Evolutionary conservation across 148 eudicot species (phyloP).

Genomic region (Amaranthus cruentus): DNA sequence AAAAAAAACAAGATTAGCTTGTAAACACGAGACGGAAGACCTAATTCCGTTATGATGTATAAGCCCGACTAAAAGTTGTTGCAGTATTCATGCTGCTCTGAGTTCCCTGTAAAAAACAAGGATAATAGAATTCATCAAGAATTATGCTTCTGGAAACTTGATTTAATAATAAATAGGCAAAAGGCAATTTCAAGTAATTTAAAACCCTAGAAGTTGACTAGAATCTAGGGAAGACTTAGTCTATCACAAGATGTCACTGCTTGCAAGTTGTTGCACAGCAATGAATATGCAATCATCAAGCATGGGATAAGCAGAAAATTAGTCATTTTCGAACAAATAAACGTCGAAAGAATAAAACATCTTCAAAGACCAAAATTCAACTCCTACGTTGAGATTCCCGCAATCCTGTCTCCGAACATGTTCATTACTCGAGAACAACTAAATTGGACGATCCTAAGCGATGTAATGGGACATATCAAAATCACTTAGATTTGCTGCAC

Average conservation of each 20-base stretch:
- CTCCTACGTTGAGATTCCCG: not conserved
- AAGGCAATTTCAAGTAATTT: conserved; percentile 9
- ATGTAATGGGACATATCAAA: not conserved
- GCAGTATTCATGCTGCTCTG: conserved; percentile 24
- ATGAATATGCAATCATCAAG: not conserved
- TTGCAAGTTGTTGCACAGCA: not conserved
- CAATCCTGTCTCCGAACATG: too few relatives aligned
- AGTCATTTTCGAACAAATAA: not conserved
- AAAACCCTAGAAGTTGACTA: conserved; percentile 2
- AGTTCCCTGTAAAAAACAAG: conserved; percentile 3
- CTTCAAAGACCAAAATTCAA: not conserved
- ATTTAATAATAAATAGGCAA: not conserved
- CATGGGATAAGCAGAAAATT: not conserved
- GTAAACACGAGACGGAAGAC: not conserved
- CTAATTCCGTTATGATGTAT: conserved; percentile 1
- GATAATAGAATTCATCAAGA: not conserved
- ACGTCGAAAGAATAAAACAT: not conserved
- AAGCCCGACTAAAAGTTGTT: conserved; percentile 3
- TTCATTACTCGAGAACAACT: not conserved
- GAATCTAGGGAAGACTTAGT: conserved; percentile 10
- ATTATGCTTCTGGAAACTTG: not conserved
- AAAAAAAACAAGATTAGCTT: not conserved
- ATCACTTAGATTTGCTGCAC: not conserved
- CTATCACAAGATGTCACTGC: not conserved
- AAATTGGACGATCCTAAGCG: not conserved